phyloP scores from a whole-genome alignment of 2,329 filamentous ascomycete species.

The Aspergillus ibericus region DNA sequence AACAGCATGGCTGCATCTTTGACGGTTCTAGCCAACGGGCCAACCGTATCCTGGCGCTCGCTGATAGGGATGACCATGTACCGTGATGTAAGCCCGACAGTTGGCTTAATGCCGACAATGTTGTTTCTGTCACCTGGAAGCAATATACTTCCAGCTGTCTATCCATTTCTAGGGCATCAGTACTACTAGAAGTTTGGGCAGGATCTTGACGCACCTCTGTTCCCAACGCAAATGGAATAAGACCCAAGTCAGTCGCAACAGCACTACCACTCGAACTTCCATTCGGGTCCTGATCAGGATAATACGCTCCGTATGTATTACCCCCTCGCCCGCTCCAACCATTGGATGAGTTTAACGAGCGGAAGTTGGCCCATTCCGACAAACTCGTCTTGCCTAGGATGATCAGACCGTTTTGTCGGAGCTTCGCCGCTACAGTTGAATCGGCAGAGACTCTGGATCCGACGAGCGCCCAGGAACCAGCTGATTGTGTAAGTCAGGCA shows the following conservation, averaged over 20 bases:
- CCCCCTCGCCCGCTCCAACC: conserved; percentile 67
- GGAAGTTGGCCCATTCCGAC: conserved; percentile 65
- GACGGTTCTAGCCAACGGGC: conserved; percentile 59
- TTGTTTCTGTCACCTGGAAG: conserved; percentile 58
- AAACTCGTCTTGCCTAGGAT: conserved; percentile 67
- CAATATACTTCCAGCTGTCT: conserved; percentile 64
- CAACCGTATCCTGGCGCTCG: conserved; percentile 57
- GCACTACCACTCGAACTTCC: conserved; percentile 64
- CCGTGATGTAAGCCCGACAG: conserved; percentile 62
- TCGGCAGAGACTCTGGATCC: conserved; percentile 60
- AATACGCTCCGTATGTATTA: conserved; percentile 63
- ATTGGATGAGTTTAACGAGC: conserved; percentile 55
- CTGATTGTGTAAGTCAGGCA: conserved; percentile 19
- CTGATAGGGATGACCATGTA: conserved; percentile 65
- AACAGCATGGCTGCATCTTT: conserved; percentile 60
- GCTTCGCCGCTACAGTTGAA: conserved; percentile 59
- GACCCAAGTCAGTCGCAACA: conserved; percentile 59
- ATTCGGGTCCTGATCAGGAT: conserved; percentile 60
- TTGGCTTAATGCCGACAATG: conserved; percentile 67
- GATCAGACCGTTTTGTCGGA: conserved; percentile 61
- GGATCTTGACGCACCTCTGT: conserved; percentile 48
- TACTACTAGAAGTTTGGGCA: too few species aligned
- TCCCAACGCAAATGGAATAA: conserved; percentile 60
- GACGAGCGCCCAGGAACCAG: conserved; percentile 64
- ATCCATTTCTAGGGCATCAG: background rate